Percentiles rank a stretch among this genome's conserved stretches.
phyloP scores from a whole-genome alignment of 495 filamentous ascomycete genomes.

The Aspergillus homomorphus region DNA sequence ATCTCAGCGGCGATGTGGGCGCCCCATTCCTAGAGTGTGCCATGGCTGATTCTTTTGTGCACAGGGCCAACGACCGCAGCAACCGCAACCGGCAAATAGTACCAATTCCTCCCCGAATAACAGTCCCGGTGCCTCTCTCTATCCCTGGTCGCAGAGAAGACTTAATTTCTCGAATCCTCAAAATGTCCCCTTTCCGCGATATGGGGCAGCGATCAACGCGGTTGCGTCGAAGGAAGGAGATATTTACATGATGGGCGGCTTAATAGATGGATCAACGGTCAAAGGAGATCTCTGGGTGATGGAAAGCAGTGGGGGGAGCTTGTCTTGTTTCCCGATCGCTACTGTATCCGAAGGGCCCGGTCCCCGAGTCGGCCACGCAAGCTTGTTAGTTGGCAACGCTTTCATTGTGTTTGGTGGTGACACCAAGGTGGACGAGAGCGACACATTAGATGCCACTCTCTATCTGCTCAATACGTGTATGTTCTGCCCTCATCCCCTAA shows the following conservation, averaged over 20 bases:
- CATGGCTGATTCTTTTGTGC: conserved; percentile 9
- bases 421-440: conserved; percentile 90
- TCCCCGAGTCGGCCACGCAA: conserved; percentile 91
- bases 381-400: conserved; percentile 93
- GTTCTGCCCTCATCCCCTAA: conserved; percentile 26
- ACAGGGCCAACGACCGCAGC: conserved; percentile 35
- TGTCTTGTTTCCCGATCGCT: conserved; percentile 86
- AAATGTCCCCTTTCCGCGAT: conserved; percentile 89
- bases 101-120: conserved; percentile 33
- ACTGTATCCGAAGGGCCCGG: conserved; percentile 94
- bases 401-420: conserved; percentile 99
- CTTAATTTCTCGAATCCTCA: conserved; percentile 81
- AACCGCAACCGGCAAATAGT: conserved; percentile 22
- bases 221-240: conserved; percentile 92
- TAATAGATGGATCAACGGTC: conserved; percentile 90
- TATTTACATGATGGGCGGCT: conserved; percentile 95
- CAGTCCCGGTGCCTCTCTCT: conserved; percentile 61
- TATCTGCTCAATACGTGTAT: conserved; percentile 97
- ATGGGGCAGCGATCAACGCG: conserved; percentile 94
- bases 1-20: not conserved
- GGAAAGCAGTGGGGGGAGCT: conserved; percentile 75
- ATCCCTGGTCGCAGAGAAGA: conserved; percentile 92
- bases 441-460: conserved; percentile 88
- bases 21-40: not conserved
- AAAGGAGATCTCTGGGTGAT: conserved; percentile 98